phyloP scores from a whole-genome alignment of 306 rosid genomes.

The Medicago arabica region DNA sequence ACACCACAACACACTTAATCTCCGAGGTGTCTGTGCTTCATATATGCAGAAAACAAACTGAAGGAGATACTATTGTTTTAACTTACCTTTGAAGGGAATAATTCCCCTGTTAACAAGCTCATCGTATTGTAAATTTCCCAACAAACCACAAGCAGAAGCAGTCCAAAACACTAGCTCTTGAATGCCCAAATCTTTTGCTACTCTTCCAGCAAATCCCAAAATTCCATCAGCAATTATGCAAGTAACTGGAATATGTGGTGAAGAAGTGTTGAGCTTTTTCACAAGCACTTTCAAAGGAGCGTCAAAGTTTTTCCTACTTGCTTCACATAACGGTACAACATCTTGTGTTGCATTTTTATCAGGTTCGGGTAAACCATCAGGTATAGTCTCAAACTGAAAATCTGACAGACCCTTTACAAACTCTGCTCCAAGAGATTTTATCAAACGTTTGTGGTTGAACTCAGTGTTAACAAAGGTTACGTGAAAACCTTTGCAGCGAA shows the following conservation, averaged over 20 bases:
- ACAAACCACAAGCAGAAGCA: background rate
- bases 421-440: background rate
- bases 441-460: background rate
- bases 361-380: background rate
- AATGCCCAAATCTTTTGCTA: background rate
- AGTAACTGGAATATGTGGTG: background rate
- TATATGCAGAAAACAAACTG: background rate
- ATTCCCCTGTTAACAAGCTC: background rate
- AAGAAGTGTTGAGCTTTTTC: background rate
- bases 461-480: slow-evolving; percentile 4
- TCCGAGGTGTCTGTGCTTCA: no score
- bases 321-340: background rate
- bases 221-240: background rate
- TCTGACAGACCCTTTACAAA: background rate
- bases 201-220: background rate
- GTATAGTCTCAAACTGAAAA: background rate
- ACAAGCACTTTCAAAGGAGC: background rate
- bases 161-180: background rate
- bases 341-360: background rate
- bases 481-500: background rate
- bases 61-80: background rate
- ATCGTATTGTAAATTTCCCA: background rate
- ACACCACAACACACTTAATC: no score
- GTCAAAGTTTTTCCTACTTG: background rate
- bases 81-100: background rate